Conservation (phyloP, 2,329 filamentous ascomycete genomes). For the Cercospora citrullina region DNA sequence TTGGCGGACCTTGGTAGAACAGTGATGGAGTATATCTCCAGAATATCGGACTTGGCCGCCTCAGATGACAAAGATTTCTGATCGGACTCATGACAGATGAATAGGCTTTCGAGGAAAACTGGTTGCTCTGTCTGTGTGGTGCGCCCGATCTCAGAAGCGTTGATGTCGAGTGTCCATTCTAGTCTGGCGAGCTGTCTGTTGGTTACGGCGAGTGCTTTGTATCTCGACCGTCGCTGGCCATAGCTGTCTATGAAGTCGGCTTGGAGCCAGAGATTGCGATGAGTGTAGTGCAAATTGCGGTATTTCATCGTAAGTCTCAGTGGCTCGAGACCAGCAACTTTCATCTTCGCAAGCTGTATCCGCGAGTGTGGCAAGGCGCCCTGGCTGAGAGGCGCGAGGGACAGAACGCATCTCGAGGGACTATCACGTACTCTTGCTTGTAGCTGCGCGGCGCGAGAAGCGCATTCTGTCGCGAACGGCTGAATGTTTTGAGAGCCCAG, state of each 20-base stretch:
- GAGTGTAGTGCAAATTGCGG: neutral
- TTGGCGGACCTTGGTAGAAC: neutral
- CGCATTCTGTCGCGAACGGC: neutral
- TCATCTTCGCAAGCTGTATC: constrained; percentile 1
- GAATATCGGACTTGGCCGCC: neutral
- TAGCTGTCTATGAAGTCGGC: neutral
- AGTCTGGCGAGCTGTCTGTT: neutral
- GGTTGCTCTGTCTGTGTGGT: neutral
- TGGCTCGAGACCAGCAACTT: neutral
- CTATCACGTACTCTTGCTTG: neutral
- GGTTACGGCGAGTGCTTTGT: neutral
- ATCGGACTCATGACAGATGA: neutral
- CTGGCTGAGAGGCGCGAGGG: neutral
- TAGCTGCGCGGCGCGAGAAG: neutral
- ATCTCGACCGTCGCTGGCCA: neutral
- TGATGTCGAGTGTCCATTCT: neutral
- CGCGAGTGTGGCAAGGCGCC: neutral
- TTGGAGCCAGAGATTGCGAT: neutral
- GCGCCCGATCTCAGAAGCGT: neutral
- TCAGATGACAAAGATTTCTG: neutral
- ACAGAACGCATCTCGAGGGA: constrained; percentile 1
- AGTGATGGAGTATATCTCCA: constrained; percentile 1
- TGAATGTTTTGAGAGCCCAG: neutral
- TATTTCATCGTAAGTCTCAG: constrained; percentile 7
- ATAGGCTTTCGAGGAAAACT: neutral